These are phyloP conservation scores for Suillus brevipes DNA, from an alignment of 768 basidiomycete species.

Conservation along the genomic window DNA sequence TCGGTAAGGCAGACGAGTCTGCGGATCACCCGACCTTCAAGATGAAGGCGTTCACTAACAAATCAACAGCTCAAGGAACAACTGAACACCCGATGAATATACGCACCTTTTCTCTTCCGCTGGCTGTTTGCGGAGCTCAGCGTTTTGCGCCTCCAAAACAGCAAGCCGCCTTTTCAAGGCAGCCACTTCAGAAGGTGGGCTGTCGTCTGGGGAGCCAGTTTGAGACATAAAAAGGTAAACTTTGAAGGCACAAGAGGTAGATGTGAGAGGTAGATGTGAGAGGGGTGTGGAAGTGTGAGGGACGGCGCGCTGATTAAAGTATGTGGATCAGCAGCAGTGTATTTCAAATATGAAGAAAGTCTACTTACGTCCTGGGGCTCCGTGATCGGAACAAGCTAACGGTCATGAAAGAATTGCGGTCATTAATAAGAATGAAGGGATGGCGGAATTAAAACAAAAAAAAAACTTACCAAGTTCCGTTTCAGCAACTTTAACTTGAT, in stretches of 20 bases:
- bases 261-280: background rate
- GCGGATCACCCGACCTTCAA: conserved; percentile 11
- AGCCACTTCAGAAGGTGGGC: background rate
- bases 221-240: too few relatives aligned
- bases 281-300: background rate
- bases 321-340: background rate
- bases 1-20: conserved; percentile 13
- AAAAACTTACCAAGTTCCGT: background rate
- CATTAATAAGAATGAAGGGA: background rate
- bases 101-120: background rate
- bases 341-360: background rate
- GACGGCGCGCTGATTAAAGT: background rate
- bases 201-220: background rate
- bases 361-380: background rate
- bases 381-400: background rate
- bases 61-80: background rate
- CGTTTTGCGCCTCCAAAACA: conserved; percentile 13
- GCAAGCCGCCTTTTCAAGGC: conserved; percentile 10
- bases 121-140: background rate
- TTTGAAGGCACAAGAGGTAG: background rate
- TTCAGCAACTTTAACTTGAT: background rate
- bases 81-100: background rate
- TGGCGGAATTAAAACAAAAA: background rate
- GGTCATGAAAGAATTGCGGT: background rate
- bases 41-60: conserved; percentile 2